These are phyloP conservation scores for Aspergillus texensis DNA, from an alignment of 2,329 filamentous ascomycete species.

Conservation along the genomic window DNA sequence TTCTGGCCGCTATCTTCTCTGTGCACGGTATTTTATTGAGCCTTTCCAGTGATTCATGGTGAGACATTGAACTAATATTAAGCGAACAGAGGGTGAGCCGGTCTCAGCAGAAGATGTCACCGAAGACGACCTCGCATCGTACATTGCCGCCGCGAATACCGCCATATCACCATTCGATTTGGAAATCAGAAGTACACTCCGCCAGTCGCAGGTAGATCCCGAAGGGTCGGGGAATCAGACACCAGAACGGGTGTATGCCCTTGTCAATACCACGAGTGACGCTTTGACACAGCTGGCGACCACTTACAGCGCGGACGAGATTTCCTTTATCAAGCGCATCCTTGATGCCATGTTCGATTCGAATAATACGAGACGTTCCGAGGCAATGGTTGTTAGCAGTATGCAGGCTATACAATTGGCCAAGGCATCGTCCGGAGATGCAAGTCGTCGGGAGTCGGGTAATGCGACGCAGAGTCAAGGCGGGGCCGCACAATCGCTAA, in stretches of 20 bases:
- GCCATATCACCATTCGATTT: slow-evolving; percentile 80
- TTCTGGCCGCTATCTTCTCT: slow-evolving; percentile 76
- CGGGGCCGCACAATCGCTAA: slow-evolving; percentile 58
- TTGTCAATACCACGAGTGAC: slow-evolving; percentile 89
- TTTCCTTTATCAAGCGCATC: slow-evolving; percentile 83
- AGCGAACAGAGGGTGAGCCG: slow-evolving; percentile 45
- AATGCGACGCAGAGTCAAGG: slow-evolving; percentile 39
- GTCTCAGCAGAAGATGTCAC: slow-evolving; percentile 66
- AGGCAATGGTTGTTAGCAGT: slow-evolving; percentile 78
- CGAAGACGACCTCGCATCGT: slow-evolving; percentile 66
- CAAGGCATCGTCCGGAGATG: slow-evolving; percentile 44
- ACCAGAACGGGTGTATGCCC: slow-evolving; percentile 68
- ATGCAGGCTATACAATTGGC: slow-evolving; percentile 76
- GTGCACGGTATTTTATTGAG: slow-evolving; percentile 49
- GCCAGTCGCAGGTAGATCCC: slow-evolving; percentile 60
- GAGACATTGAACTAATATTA: background rate
- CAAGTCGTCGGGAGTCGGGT: slow-evolving; percentile 51
- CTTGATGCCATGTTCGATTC: slow-evolving; percentile 91
- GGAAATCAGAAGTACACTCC: slow-evolving; percentile 75
- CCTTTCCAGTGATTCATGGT: background rate
- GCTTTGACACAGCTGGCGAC: slow-evolving; percentile 85
- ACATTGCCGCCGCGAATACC: slow-evolving; percentile 70
- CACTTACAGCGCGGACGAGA: slow-evolving; percentile 76
- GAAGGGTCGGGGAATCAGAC: slow-evolving; percentile 7
- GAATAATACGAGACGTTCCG: slow-evolving; percentile 76